A percentile compares a stretch with the other conserved stretches of the same genome.
Evolutionary conservation across 805 yeast species (phyloP).

Genomic region (Suhomyces faveliae): DNA sequence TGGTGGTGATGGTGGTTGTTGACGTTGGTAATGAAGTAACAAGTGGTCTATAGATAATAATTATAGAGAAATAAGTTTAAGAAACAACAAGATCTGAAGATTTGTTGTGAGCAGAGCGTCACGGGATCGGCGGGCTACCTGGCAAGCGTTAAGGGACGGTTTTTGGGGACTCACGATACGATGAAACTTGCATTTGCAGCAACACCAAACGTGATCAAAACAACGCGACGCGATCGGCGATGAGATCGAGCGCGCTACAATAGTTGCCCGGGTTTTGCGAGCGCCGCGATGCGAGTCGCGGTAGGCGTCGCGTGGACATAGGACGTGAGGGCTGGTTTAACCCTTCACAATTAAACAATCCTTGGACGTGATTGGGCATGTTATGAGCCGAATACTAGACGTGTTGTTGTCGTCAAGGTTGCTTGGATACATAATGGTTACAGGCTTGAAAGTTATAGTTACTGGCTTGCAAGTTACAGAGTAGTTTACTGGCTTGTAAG

Average conservation of each 20-base stretch:
- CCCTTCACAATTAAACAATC: neutral
- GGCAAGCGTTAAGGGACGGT: neutral
- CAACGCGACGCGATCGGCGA: conserved; percentile 12
- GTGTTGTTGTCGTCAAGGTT: neutral
- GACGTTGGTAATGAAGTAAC: neutral
- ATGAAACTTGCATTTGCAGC: conserved; percentile 3
- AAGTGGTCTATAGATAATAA: no score
- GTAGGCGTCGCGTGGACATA: neutral
- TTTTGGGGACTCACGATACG: neutral
- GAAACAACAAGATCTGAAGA: neutral
- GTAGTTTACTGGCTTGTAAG: no score
- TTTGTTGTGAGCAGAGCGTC: conserved; percentile 2
- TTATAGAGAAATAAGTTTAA: neutral
- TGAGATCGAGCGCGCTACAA: conserved; percentile 2
- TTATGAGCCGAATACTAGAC: no score
- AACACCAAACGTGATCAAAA: conserved; percentile 6
- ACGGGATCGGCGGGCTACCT: conserved; percentile 1
- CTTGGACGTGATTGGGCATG: no score
- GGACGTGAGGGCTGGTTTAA: conserved; percentile 1
- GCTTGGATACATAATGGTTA: no score
- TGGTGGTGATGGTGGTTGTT: neutral
- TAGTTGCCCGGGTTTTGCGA: neutral
- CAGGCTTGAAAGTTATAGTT: no score
- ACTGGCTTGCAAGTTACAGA: no score
- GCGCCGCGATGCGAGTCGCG: neutral